Conservation (phyloP, 2,329 filamentous ascomycete genomes). For the Hypoxylon sp. region DNA sequence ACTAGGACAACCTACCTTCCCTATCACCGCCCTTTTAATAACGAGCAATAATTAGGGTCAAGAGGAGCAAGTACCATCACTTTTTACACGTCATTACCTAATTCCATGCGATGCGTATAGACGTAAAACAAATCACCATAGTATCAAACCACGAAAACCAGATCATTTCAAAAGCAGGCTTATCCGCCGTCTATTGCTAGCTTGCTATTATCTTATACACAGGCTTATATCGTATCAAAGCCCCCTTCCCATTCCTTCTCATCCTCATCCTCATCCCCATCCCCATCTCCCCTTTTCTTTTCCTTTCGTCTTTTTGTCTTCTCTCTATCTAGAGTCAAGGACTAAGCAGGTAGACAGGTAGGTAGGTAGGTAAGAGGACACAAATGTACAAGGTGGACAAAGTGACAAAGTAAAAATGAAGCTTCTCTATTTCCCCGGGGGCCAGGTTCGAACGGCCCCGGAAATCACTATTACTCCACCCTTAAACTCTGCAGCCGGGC, state of each 20-base stretch:
- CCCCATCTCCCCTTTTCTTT: constrained; percentile 11
- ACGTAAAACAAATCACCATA: not conserved
- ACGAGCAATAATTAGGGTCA: too few species aligned
- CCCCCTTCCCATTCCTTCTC: constrained; percentile 23
- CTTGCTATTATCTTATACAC: constrained; percentile 55
- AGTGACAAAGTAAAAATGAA: constrained; percentile 44
- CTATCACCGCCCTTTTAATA: too few species aligned
- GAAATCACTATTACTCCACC: constrained; percentile 48
- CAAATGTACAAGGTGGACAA: constrained; percentile 47
- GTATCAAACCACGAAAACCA: constrained; percentile 1
- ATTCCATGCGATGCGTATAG: too few species aligned
- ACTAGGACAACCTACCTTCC: too few species aligned
- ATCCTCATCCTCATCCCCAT: constrained; percentile 4
- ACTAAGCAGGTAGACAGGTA: too few species aligned
- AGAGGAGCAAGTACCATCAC: not conserved
- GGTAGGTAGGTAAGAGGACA: constrained; percentile 41
- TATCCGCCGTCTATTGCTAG: constrained; percentile 50
- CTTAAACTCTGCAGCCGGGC: constrained; percentile 51
- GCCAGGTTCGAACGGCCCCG: not conserved
- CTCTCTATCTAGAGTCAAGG: constrained; percentile 48
- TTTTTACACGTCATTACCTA: too few species aligned
- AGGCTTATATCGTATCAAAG: constrained; percentile 46
- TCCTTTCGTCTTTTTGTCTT: constrained; percentile 32
- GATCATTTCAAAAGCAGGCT: constrained; percentile 17
- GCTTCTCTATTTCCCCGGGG: constrained; percentile 15